Conservation (phyloP, 2,329 filamentous ascomycete genomes). For the Colletotrichum cordylinicola region DNA sequence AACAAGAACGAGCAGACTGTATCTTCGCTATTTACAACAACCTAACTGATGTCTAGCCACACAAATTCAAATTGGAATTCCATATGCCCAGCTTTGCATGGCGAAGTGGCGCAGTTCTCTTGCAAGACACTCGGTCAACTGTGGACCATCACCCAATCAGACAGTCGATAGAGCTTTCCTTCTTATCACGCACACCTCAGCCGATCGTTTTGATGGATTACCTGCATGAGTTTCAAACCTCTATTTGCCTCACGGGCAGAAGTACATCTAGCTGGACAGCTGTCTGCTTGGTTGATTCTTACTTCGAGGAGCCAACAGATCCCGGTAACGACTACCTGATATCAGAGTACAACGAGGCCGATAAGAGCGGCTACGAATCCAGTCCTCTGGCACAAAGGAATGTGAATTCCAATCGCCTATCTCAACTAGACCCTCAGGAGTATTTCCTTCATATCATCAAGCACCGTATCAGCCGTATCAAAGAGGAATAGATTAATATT, state of each 20-base stretch:
- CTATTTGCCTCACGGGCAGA: not conserved
- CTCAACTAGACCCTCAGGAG: not conserved
- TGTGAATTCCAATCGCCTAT: not conserved
- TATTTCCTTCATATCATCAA: not conserved
- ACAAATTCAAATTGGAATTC: not conserved
- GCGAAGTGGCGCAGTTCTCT: not conserved
- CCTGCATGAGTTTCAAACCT: not conserved
- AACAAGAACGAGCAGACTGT: not conserved
- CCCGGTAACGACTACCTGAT: not conserved
- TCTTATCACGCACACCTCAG: not conserved
- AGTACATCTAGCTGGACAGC: not conserved
- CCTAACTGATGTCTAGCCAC: not conserved
- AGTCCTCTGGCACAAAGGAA: not conserved
- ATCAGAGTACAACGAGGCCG: not conserved
- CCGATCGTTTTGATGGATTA: not conserved
- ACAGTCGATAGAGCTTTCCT: not conserved
- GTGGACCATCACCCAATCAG: not conserved
- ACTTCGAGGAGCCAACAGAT: not conserved
- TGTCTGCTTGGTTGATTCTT: not conserved
- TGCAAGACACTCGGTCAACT: not conserved
- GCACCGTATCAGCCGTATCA: not conserved
- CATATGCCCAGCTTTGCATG: not conserved
- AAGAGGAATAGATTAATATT: not conserved
- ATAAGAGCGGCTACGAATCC: not conserved
- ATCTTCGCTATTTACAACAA: not conserved